phyloP scores from a whole-genome alignment of 2,329 filamentous ascomycete genomes.

The Ampelomyces quisqualis region DNA sequence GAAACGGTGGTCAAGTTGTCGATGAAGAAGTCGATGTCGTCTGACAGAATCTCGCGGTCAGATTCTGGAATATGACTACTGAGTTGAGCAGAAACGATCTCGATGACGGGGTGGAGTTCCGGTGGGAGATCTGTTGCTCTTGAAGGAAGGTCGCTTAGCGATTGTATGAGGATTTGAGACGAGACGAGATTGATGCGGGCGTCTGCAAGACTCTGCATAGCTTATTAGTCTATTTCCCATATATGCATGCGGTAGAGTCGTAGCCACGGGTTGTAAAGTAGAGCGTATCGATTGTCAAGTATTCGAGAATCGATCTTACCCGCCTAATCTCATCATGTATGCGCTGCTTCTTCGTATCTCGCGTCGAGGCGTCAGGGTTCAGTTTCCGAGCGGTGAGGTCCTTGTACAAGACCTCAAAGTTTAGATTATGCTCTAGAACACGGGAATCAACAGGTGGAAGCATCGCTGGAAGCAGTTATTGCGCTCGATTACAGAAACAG shows the following conservation, averaged over 20 bases:
- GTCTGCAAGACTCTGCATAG: conserved; percentile 41
- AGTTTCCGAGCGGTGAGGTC: conserved; percentile 48
- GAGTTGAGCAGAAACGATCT: conserved; percentile 46
- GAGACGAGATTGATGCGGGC: conserved; percentile 38
- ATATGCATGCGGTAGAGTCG: too few relatives aligned
- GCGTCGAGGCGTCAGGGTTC: conserved; percentile 48
- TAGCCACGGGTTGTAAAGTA: too few relatives aligned
- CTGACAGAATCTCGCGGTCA: conserved; percentile 44
- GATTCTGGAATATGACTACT: conserved; percentile 37
- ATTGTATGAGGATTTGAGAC: conserved; percentile 37
- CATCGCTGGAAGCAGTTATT: too few relatives aligned
- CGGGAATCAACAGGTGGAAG: conserved; percentile 45
- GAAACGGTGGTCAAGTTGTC: conserved; percentile 42
- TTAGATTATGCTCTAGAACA: conserved; percentile 45
- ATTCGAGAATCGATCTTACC: conserved; percentile 26
- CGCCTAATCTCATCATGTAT: conserved; percentile 44
- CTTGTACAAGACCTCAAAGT: conserved; percentile 49
- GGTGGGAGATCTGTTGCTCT: conserved; percentile 41
- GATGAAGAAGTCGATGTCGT: conserved; percentile 45
- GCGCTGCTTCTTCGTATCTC: conserved; percentile 46
- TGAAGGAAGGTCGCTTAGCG: conserved; percentile 40
- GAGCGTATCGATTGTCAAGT: neutral
- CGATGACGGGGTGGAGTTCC: conserved; percentile 48
- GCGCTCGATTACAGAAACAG: too few relatives aligned
- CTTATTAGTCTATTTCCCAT: conserved; percentile 6